Base-by-base conservation (phyloP, 208 protist species). In the Leptomonas seymouri region DNA sequence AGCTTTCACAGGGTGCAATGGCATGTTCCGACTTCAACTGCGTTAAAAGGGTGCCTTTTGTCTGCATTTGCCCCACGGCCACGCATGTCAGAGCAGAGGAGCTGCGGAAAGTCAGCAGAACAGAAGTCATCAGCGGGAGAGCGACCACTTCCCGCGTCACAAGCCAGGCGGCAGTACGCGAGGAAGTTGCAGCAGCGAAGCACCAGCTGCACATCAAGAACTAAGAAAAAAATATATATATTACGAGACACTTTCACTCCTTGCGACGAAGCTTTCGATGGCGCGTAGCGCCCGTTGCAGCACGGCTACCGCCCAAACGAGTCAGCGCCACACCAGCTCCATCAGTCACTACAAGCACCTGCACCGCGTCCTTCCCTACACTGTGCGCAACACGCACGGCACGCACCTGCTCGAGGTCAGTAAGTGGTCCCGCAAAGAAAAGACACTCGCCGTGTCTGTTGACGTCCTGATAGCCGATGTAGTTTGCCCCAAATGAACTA, bases 401-500 rank as follows among this genome's bases (percentile, higher is more conserved):
- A 9, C 78, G 79, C 31, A 80, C 59, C 34, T 59, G 55, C 27
- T 77, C 83, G 8, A 89, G 71, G 21, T 61, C 73, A 11, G 80
- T 56, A 0, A 93, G 66, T 4, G 81, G 87, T 1, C 81, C 83
- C 27, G 71, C 62, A 44, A 84, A 88, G n/a, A 90, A 72, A 14
- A 93, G 68, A 50, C 48, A 82, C 46, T 87, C 76, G 20, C 87
- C 76, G 72, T 93, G 87, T 21, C 30, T 14, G 5, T 25, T 31
- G 6, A 81, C 51, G 31, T 74, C 63, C 8, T 46, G 48, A 67
- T 93, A 93, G 31, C 85, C 87, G 50, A 91, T 86, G 49, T 87
- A 93, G 23, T 74, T 78, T 2, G 87, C 84, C 1, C 87, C 87
- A 56, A 90, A 93, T 25, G 79, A 60, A 34, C 85, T 89, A 1